Base-by-base conservation (phyloP, 2,329 filamentous ascomycete species). In the Trichophyton rubrum region DNA sequence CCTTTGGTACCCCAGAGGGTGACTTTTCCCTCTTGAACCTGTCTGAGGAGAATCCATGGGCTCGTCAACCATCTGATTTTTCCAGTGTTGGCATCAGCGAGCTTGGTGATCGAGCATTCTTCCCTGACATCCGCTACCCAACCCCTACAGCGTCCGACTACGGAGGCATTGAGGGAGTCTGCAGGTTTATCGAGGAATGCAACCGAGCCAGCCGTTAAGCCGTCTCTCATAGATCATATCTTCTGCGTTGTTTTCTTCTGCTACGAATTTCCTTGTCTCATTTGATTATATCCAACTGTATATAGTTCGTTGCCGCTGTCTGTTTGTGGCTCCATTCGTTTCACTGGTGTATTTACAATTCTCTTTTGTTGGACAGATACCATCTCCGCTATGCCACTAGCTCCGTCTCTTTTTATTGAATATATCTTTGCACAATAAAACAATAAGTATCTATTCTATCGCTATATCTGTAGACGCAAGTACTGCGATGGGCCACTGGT, bases 91-190 rank as follows among this genome's bases (percentile, higher is more conserved):
- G 80, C 56, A 77, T 79, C 20, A 83, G 80, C 64, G 79, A 82
- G 58, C 70, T 76, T 45, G 74, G 73, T 2, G 73, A 75, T 60
- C 69, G 72, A 20, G 67, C 64, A 11, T 74, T 71, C 60, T 76
- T 75, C 56, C 67, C 70, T n/a, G 69, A 77, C 68, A 56, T 71
- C 65, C 69, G 41, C 24, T 68, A 69, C 40, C 49, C 67, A 17
- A 65, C 66, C 33, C 65, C 73, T 63, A 65, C 67, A 56, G 45
- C 70, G 58, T 75, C 84, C 11, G 82, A 82, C 58, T 85, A 84
- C 64, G 83, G 85, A 63, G 81, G 83, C 3, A 72, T 84, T 13
- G 82, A 87, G 67, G 85, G 84, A 2, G 86, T 88, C 38, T 84
- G 85, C 67, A 77, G 78, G 58, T 87, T 87, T 67, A 76, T 87